These are phyloP conservation scores for Pleurotus cornucopiae DNA, from an alignment of 768 basidiomycete genomes.

Conservation along the genomic window DNA sequence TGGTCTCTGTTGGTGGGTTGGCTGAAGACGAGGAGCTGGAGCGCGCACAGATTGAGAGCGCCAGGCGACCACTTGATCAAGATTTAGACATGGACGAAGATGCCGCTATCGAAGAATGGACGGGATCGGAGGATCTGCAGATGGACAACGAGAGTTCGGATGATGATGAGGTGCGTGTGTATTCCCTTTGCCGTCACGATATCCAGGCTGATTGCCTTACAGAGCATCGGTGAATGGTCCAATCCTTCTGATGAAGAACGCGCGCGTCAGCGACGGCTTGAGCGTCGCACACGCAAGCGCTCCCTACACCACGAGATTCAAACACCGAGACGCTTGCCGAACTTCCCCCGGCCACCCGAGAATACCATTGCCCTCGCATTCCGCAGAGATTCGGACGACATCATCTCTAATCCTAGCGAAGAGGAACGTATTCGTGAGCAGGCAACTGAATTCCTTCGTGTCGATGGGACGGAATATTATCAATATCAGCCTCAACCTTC, in stretches of 20 bases:
- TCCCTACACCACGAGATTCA: slow-evolving; percentile 45
- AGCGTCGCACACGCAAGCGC: slow-evolving; percentile 53
- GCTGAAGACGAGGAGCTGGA: slow-evolving; percentile 29
- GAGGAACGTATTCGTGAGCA: slow-evolving; percentile 42
- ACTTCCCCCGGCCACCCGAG: slow-evolving; percentile 76
- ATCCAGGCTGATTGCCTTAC: slow-evolving; percentile 13
- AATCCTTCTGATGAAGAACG: slow-evolving; percentile 90
- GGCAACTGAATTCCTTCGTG: slow-evolving; percentile 40
- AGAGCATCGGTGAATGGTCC: slow-evolving; percentile 88
- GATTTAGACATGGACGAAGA: slow-evolving; percentile 21
- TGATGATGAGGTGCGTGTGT: slow-evolving; percentile 61
- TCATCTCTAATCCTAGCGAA: slow-evolving; percentile 86
- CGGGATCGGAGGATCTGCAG: slow-evolving; percentile 72
- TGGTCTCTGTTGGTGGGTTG: slow-evolving; percentile 56
- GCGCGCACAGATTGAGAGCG: slow-evolving; percentile 13
- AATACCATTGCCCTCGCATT: slow-evolving; percentile 38
- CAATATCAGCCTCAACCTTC: slow-evolving; percentile 35
- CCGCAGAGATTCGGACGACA: slow-evolving; percentile 51
- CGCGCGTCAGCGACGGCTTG: slow-evolving; percentile 61
- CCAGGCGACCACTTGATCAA: slow-evolving; percentile 8
- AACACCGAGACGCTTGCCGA: slow-evolving; percentile 67
- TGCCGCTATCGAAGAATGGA: slow-evolving; percentile 70
- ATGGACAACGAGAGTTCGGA: slow-evolving; percentile 49
- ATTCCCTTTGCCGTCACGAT: slow-evolving; percentile 10
- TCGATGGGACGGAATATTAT: slow-evolving; percentile 39